Evolutionary conservation across 2,329 filamentous ascomycete species (phyloP).

Genomic region (Didymella keratinophila): DNA sequence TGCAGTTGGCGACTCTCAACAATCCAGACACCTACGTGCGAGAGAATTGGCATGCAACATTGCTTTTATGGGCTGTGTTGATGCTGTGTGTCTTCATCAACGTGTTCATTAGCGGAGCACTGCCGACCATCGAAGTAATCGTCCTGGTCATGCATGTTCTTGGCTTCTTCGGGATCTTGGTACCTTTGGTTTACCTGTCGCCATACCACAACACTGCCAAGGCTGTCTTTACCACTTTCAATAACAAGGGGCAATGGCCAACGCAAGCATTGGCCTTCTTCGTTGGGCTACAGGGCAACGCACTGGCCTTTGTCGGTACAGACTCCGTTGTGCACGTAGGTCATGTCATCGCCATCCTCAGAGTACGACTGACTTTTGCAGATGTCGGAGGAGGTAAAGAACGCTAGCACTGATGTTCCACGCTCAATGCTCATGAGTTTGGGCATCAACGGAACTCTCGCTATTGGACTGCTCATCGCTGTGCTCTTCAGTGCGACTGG

Average conservation of each 20-base stretch:
- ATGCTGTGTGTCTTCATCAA: constrained; percentile 56
- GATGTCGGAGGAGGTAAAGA: constrained; percentile 52
- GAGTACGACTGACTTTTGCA: constrained; percentile 18
- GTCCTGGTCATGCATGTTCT: constrained; percentile 60
- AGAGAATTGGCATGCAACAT: constrained; percentile 60
- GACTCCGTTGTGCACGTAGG: constrained; percentile 51
- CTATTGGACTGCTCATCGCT: constrained; percentile 53
- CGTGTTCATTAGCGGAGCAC: constrained; percentile 54
- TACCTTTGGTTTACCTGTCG: constrained; percentile 49
- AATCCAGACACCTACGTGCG: constrained; percentile 47
- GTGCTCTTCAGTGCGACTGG: constrained; percentile 52
- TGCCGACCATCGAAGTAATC: constrained; percentile 60
- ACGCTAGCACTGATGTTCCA: constrained; percentile 49
- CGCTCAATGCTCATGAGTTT: constrained; percentile 55
- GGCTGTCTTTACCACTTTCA: constrained; percentile 57
- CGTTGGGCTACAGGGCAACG: constrained; percentile 53
- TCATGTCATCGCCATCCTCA: not conserved
- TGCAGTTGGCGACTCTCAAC: constrained; percentile 51
- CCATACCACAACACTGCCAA: constrained; percentile 51
- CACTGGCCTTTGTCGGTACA: constrained; percentile 50
- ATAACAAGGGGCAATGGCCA: constrained; percentile 57
- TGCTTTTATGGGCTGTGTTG: constrained; percentile 58
- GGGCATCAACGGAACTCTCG: constrained; percentile 52
- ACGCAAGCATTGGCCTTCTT: constrained; percentile 56
- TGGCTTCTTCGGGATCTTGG: constrained; percentile 62